Conservation (phyloP, 192 early-diverging fungal species). For the Coemansia sp. region DNA sequence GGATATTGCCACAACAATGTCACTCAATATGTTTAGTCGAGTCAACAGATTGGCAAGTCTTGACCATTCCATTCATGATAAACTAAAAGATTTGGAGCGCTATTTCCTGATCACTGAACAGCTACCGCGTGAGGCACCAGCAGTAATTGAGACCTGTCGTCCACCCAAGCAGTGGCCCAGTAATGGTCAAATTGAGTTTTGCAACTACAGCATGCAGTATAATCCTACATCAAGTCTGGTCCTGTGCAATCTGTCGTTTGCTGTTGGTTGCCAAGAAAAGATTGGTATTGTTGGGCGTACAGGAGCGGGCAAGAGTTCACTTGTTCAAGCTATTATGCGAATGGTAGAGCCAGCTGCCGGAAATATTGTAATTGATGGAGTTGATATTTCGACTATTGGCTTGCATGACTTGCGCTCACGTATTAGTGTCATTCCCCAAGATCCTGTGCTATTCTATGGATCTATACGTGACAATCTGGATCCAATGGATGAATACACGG, state of each 20-base stretch:
- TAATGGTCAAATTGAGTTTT: slow-evolving; percentile 63
- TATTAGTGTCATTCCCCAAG: slow-evolving; percentile 67
- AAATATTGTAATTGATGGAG: slow-evolving; percentile 62
- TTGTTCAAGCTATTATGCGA: slow-evolving; percentile 65
- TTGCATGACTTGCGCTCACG: slow-evolving; percentile 60
- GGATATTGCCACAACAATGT: slow-evolving; percentile 1
- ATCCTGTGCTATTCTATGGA: slow-evolving; percentile 69
- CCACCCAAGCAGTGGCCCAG: slow-evolving; percentile 62
- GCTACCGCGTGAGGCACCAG: slow-evolving; percentile 58
- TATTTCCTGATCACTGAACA: neutral
- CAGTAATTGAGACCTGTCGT: slow-evolving; percentile 54
- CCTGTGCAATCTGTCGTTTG: slow-evolving; percentile 51
- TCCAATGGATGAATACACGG: slow-evolving; percentile 55
- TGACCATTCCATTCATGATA: neutral
- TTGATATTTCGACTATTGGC: slow-evolving; percentile 58
- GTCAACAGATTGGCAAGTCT: neutral
- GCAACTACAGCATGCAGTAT: slow-evolving; percentile 30
- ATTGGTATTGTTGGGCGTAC: slow-evolving; percentile 91
- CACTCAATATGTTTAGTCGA: neutral
- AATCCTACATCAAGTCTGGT: neutral
- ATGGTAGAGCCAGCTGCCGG: slow-evolving; percentile 60
- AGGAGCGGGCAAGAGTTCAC: slow-evolving; percentile 70
- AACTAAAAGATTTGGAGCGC: neutral
- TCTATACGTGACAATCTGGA: slow-evolving; percentile 72
- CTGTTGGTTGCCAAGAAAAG: slow-evolving; percentile 61